These are phyloP conservation scores for Aureobasidium sp. DNA, from an alignment of 2,329 filamentous ascomycete genomes.

Conservation along the genomic window DNA sequence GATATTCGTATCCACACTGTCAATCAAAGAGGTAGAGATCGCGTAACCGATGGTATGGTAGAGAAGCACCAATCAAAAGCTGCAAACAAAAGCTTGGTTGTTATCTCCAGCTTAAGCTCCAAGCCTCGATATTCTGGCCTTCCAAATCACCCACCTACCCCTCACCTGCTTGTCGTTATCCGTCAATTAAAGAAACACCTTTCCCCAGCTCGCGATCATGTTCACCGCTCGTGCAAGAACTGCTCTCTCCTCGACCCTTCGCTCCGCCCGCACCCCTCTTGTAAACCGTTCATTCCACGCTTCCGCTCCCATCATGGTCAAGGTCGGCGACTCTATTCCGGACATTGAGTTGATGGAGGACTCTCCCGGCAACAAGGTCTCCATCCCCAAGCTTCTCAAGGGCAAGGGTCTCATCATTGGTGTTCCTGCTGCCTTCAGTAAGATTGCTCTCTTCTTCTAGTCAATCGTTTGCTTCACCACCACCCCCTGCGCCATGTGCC, in stretches of 20 bases:
- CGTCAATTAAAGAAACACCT: conserved; percentile 7
- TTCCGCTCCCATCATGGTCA: conserved; percentile 56
- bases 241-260: conserved; percentile 14
- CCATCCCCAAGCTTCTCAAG: conserved; percentile 69
- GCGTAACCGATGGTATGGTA: background rate
- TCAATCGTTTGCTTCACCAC: background rate
- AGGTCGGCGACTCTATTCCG: conserved; percentile 73
- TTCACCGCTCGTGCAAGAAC: conserved; percentile 25
- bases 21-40: background rate
- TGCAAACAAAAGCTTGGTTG: conserved; percentile 3
- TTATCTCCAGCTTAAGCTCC: conserved; percentile 3
- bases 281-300: conserved; percentile 51
- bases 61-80: background rate
- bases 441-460: conserved; percentile 13
- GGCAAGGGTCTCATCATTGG: conserved; percentile 78
- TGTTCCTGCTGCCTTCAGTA: conserved; percentile 53
- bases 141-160: conserved; percentile 10
- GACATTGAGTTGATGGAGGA: conserved; percentile 70
- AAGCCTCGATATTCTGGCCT: conserved; percentile 11
- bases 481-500: background rate
- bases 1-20: background rate
- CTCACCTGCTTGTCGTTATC: background rate
- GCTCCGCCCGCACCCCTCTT: conserved; percentile 18
- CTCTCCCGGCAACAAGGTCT: conserved; percentile 88
- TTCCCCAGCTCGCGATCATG: conserved; percentile 18